These are phyloP conservation scores for Solanum medicagineum DNA, from an alignment of 257 asterid genomes.

Conservation along the genomic window DNA sequence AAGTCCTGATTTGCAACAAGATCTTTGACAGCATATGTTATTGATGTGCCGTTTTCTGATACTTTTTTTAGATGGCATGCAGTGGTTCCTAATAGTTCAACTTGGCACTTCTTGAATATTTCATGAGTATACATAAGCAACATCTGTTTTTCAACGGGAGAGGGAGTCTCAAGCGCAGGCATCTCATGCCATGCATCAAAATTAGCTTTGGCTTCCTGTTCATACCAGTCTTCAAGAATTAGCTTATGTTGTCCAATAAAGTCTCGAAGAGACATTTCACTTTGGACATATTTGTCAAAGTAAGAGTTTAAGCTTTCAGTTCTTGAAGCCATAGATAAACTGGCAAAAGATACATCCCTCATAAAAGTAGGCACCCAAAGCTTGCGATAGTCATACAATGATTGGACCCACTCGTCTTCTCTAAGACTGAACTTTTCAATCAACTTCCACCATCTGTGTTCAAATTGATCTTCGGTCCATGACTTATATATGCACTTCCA, in stretches of 20 bases:
- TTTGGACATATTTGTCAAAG: constrained; percentile 54
- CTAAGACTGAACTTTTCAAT: constrained; percentile 51
- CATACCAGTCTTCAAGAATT: constrained; percentile 62
- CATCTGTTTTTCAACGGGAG: constrained; percentile 91
- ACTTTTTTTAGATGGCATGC: constrained; percentile 89
- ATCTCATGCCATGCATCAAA: constrained; percentile 95
- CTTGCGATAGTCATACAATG: constrained; percentile 55
- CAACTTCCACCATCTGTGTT: constrained; percentile 85
- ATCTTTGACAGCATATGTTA: constrained; percentile 56
- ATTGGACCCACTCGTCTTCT: constrained; percentile 66
- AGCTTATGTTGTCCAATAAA: constrained; percentile 45
- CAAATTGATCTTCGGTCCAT: constrained; percentile 55
- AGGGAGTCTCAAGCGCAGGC: constrained; percentile 82
- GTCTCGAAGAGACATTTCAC: constrained; percentile 56
- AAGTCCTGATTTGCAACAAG: constrained; percentile 51
- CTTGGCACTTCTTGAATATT: constrained; percentile 78
- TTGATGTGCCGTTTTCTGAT: constrained; percentile 40
- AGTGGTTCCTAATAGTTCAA: constrained; percentile 79
- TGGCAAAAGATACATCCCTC: constrained; percentile 61
- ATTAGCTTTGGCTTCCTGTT: constrained; percentile 86
- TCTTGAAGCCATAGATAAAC: constrained; percentile 57
- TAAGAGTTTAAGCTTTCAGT: constrained; percentile 54
- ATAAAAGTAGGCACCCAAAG: constrained; percentile 73
- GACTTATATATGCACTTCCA: constrained; percentile 66
- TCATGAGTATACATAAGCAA: constrained; percentile 59